Base-by-base conservation (phyloP, 768 basidiomycete species). In the Terana coerulea region DNA sequence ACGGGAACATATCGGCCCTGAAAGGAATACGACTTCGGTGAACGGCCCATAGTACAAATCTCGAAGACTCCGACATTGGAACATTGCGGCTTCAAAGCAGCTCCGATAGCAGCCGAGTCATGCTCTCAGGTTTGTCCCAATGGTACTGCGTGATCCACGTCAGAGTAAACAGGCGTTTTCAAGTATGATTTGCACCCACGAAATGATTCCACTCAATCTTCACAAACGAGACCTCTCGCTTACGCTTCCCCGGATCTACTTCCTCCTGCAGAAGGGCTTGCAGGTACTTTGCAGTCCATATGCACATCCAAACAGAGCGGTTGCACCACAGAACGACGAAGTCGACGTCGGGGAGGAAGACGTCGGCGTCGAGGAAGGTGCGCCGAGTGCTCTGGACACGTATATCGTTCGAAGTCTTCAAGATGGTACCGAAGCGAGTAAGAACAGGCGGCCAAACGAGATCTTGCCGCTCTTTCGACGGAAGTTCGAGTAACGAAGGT, bases 151-250 rank as follows among this genome's bases (percentile, higher is more conserved):
- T 8, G 24, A 26, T 9, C 6, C n/a, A 24, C 24, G 30, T 37
- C 12, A 36, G 24, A 26, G 5, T n/a, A 28, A 4, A 55, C 60
- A n/a, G n/a, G n/a, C n/a, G n/a, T n/a, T n/a, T 55, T 46, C 57
- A 57, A 34, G 55, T 57, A 36, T 59, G 60, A 36, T 61, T 61
- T 3, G 49, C 55, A 8, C 52, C 52, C 19, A 52, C 51, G 28
- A 52, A 52, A 22, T 52, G 42, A 21, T 47, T 52, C 17, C 51
- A 11, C 36, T 21, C 25, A 5, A 57, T 34, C 14, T 36, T 44
- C 15, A 31, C 51, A 12, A 25, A 19, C 28, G 5, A 10, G 8
- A 24, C 31, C 43, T 3, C 41, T 40, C 29, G 26, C 50, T 40
- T 40, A 37, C 31, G 31, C 29, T 53, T 46, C 6, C 41, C 28